phyloP scores from a whole-genome alignment of 352 stramenopile genomes.

The Pythium monospermum region DNA sequence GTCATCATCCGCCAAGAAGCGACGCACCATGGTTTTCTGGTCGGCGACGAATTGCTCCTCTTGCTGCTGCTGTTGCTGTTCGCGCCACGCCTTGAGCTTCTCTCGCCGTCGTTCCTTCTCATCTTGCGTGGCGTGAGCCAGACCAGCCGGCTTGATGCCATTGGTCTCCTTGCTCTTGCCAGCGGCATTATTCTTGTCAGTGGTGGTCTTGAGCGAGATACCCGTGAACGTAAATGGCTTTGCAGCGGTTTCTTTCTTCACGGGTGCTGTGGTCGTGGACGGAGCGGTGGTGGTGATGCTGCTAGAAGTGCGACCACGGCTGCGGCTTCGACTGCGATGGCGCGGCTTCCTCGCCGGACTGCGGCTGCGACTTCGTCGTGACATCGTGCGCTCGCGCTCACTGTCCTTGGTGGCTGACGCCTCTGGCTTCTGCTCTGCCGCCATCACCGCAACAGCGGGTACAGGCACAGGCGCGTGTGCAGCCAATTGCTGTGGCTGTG shows the following conservation, averaged over 20 bases:
- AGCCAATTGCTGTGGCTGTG: no score
- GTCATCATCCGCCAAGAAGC: conserved; percentile 64
- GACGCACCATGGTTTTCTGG: conserved; percentile 27
- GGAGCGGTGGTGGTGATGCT: neutral
- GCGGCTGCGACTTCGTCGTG: conserved; percentile 25
- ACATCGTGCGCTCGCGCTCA: conserved; percentile 3
- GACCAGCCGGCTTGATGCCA: neutral
- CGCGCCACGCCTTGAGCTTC: conserved; percentile 46
- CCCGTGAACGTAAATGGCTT: conserved; percentile 58
- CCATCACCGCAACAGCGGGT: no score
- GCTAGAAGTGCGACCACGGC: conserved; percentile 7
- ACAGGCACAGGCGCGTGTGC: no score
- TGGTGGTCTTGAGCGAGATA: conserved; percentile 53
- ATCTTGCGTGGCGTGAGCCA: no score
- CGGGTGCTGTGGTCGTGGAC: neutral
- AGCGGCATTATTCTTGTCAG: conserved; percentile 21
- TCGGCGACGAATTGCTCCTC: conserved; percentile 34
- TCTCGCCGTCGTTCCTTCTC: conserved; percentile 46
- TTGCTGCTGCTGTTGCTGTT: conserved; percentile 56
- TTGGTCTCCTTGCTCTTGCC: conserved; percentile 7
- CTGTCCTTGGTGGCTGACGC: neutral
- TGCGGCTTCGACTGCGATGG: conserved; percentile 29
- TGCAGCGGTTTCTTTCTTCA: no score
- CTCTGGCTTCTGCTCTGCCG: no score
- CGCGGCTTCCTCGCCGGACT: conserved; percentile 18